Evolutionary conservation across 192 early-diverging fungal genomes (phyloP).

Genomic region (Umbelopsis sp.): DNA sequence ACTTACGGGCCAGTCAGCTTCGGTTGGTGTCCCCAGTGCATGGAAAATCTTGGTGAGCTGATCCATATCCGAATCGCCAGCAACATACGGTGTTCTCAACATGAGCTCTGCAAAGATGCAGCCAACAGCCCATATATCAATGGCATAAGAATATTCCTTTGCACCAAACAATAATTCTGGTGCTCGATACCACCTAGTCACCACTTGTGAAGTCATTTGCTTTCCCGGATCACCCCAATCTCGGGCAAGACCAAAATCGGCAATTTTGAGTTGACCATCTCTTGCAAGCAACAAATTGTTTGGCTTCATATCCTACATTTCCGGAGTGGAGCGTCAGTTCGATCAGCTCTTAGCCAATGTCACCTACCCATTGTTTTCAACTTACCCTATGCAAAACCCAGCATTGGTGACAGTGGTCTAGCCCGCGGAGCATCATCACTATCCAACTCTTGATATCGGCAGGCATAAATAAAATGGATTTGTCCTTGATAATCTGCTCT

Average conservation of each 20-base stretch:
- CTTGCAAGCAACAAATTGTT: conserved; percentile 81
- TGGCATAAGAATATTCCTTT: conserved; percentile 80
- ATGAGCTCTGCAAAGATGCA: conserved; percentile 99
- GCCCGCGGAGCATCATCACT: conserved; percentile 91
- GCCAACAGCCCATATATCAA: conserved; percentile 97
- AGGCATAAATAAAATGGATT: conserved; percentile 82
- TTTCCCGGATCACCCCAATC: conserved; percentile 84
- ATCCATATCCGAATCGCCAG: conserved; percentile 79
- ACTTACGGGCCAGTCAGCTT: conserved; percentile 77
- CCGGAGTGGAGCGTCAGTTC: neutral
- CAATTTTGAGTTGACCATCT: conserved; percentile 93
- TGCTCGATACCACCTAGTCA: conserved; percentile 91
- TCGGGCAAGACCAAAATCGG: conserved; percentile 98
- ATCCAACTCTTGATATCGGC: conserved; percentile 98
- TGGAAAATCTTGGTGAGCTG: conserved; percentile 77
- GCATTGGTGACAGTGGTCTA: conserved; percentile 88
- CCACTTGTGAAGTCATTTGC: conserved; percentile 91
- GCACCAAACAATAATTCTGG: conserved; percentile 94
- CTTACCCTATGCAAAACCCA: conserved; percentile 87
- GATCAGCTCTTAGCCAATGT: neutral
- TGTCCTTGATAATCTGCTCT: conserved; percentile 96
- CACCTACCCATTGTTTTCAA: neutral
- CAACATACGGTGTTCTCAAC: conserved; percentile 86
- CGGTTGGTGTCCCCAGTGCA: conserved; percentile 80
- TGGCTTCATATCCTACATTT: conserved; percentile 80